Base-by-base conservation (phyloP, 305 asterid genomes). In the Euphrasia arctica region DNA sequence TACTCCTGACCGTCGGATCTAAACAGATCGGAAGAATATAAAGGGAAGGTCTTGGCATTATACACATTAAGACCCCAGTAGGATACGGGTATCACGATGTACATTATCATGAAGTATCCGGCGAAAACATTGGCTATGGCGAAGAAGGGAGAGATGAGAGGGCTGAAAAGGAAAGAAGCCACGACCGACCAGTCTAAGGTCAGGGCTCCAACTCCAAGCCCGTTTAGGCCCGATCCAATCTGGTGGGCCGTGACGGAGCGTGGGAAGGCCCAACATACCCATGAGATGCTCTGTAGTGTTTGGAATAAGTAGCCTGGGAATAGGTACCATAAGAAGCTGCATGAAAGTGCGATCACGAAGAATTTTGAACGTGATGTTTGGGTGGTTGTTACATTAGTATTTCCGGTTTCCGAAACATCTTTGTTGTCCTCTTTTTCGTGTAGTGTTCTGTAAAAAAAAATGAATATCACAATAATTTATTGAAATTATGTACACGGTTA, bases 191-290 rank as follows among this genome's bases (percentile, higher is more conserved):
- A 89, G 22, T 89, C 96, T 3, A 89, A 77, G 0, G 93, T 81
- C 55, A 84, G 10, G 25, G 96, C 93, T 27, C 96, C 96, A 15
- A 86, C 15, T 4, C 95, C 95, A 0, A 86, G 89, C 13, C 95
- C 96, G 34, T 63, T 74, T 61, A 86, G 71, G 4, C 95, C 96
- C 0, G 96, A 89, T 6, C 96, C 96, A 0, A 89, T 67, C 66
- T 89, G 96, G 27, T 89, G 95, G 62, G 95, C 95, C 0, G 92
- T 89, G 15, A 89, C 92, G 3, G 96, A 84, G 58, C 77, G 79
- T 11, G 95, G 82, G 59, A 78, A 89, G 9, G 36, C 79, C 96
- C 95, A 89, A 36, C 96, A 89, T 25, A 89, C 58, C 95, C 96
- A 89, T 77, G 95, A 83, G 54, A 89, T 82, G 79, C 90, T 84